phyloP scores from a whole-genome alignment of 164 flowering plant species.

The Euptelea pleiosperma region DNA sequence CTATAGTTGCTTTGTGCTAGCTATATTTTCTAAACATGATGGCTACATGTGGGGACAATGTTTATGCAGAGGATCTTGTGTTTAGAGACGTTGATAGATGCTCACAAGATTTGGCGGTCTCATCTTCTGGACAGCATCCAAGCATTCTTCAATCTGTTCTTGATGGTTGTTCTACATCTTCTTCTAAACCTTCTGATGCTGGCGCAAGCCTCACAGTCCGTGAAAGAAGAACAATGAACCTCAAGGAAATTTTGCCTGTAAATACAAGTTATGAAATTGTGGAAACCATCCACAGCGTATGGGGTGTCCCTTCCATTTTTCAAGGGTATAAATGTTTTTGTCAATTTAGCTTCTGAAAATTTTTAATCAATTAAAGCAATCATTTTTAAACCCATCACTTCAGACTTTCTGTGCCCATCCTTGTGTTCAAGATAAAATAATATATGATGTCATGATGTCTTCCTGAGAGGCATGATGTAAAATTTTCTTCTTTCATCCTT shows the following conservation, averaged over 20 bases:
- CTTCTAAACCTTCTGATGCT: slow-evolving; percentile 19
- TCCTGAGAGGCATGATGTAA: too few species aligned
- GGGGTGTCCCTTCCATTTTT: slow-evolving; percentile 36
- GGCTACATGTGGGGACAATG: slow-evolving; percentile 10
- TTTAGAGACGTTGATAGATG: slow-evolving; percentile 36
- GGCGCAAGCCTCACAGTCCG: slow-evolving; percentile 17
- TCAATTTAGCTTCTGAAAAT: not conserved
- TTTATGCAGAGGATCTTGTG: slow-evolving; percentile 54
- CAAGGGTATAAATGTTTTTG: slow-evolving; percentile 42
- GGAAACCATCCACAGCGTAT: slow-evolving; percentile 16
- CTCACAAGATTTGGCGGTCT: slow-evolving; percentile 24
- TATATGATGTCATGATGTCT: too few species aligned
- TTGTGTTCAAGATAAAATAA: not conserved
- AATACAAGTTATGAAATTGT: slow-evolving; percentile 35
- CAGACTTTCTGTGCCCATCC: not conserved
- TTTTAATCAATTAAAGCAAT: not conserved
- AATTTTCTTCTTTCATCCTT: too few species aligned
- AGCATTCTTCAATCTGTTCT: slow-evolving; percentile 15
- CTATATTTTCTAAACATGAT: not conserved
- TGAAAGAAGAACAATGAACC: slow-evolving; percentile 19
- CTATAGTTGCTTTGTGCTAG: not conserved
- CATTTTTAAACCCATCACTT: not conserved
- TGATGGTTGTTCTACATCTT: slow-evolving; percentile 26
- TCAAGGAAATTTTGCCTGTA: slow-evolving; percentile 24
- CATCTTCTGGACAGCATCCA: slow-evolving; percentile 23